phyloP scores from a whole-genome alignment of 345 rosid genomes.

The Atalantia buxifolia region DNA sequence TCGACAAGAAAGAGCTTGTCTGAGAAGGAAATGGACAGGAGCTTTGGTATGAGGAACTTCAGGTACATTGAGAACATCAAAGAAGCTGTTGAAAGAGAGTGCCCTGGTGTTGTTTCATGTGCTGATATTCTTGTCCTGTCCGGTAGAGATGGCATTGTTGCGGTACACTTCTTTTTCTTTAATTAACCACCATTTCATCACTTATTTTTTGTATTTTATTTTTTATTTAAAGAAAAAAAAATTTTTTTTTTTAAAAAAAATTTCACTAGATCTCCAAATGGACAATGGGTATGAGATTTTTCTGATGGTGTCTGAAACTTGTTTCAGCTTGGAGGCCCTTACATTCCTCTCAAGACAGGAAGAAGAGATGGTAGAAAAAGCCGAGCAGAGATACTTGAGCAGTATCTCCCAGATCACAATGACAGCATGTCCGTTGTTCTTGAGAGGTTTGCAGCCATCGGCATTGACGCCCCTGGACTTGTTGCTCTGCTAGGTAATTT shows the following conservation, averaged over 20 bases:
- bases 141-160: conserved; percentile 79
- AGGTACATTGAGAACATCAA: conserved; percentile 89
- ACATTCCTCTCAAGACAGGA: conserved; percentile 84
- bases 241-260: too few species aligned
- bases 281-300: neutral
- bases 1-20: conserved; percentile 90
- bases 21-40: conserved; percentile 95
- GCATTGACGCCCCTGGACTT: conserved; percentile 76
- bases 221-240: too few species aligned
- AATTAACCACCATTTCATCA: neutral
- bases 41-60: conserved; percentile 92
- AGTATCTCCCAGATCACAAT: conserved; percentile 88
- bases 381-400: conserved; percentile 74
- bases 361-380: conserved; percentile 90
- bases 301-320: neutral
- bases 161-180: conserved; percentile 34
- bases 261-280: neutral
- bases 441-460: conserved; percentile 73
- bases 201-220: too few species aligned
- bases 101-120: conserved; percentile 92
- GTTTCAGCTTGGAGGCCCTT: conserved; percentile 85
- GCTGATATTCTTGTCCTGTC: conserved; percentile 85
- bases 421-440: conserved; percentile 85
- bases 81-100: conserved; percentile 94
- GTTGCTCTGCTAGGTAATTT: conserved; percentile 62